phyloP scores from a whole-genome alignment of 1,139 yeast genomes.

The Blastobotrys illinoisensis region DNA sequence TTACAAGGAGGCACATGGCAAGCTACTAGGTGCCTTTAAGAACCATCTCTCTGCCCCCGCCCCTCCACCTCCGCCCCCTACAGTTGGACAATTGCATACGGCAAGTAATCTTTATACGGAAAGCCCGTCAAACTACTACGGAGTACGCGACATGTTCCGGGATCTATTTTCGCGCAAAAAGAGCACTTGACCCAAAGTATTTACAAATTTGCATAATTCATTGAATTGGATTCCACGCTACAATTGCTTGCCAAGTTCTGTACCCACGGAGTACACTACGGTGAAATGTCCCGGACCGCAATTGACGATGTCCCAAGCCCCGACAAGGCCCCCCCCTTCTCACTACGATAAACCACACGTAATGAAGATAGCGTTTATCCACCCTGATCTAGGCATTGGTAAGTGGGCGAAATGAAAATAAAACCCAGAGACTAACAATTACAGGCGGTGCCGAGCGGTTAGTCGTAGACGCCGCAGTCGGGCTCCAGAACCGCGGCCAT shows the following conservation, averaged over 20 bases:
- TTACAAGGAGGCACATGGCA: slow-evolving; percentile 10
- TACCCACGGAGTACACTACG: too few relatives aligned
- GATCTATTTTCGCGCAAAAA: slow-evolving; percentile 19
- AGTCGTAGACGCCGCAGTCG: slow-evolving; percentile 91
- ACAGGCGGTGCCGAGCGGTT: slow-evolving; percentile 90
- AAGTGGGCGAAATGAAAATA: slow-evolving; percentile 8
- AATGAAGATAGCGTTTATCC: slow-evolving; percentile 74
- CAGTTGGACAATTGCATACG: slow-evolving; percentile 15
- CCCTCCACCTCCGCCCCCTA: slow-evolving; percentile 9
- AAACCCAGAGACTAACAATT: background rate
- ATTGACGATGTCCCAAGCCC: background rate
- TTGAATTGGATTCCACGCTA: too few relatives aligned
- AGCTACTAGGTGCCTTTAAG: slow-evolving; percentile 15
- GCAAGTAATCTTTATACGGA: slow-evolving; percentile 21
- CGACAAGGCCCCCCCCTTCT: background rate
- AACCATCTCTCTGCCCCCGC: slow-evolving; percentile 12
- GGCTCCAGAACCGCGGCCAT: slow-evolving; percentile 66
- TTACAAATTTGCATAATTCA: too few relatives aligned
- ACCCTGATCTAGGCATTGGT: slow-evolving; percentile 92
- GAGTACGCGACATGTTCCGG: slow-evolving; percentile 22
- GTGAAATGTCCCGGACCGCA: too few relatives aligned
- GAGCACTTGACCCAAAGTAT: slow-evolving; percentile 1
- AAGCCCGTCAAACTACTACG: slow-evolving; percentile 27
- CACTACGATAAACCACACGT: background rate
- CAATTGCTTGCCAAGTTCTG: too few relatives aligned